These are phyloP conservation scores for Pseudevernia furfuracea DNA, from an alignment of 495 filamentous ascomycete genomes.

Conservation along the genomic window DNA sequence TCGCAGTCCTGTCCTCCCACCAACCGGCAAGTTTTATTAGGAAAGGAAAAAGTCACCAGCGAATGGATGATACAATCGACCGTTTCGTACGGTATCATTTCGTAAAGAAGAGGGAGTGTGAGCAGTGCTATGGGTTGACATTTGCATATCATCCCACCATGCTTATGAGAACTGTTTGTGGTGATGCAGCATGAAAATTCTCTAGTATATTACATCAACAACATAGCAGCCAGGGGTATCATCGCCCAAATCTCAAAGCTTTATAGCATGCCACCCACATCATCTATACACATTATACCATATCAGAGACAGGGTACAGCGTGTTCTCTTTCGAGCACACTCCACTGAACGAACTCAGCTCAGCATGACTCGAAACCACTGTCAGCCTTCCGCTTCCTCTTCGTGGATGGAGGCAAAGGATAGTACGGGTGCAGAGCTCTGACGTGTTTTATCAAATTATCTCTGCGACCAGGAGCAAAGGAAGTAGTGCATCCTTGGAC, in stretches of 20 bases:
- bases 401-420: neutral
- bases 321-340: too few species aligned
- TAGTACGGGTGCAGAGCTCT: neutral
- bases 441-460: neutral
- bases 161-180: neutral
- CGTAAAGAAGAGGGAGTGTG: neutral
- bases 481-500: neutral
- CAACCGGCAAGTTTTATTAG: neutral
- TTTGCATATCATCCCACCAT: neutral
- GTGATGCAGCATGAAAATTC: neutral
- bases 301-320: too few species aligned
- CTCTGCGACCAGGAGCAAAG: conserved; percentile 1
- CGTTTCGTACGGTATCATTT: too few species aligned
- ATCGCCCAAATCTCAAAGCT: neutral
- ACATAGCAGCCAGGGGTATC: neutral
- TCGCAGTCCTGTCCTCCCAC: neutral
- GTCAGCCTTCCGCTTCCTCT: neutral
- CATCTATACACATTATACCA: neutral
- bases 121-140: neutral
- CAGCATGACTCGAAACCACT: neutral
- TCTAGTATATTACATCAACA: neutral
- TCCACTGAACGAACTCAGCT: neutral
- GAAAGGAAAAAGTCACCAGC: neutral
- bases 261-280: neutral
- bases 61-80: neutral